phyloP scores from a whole-genome alignment of 768 basidiomycete species.

The Clitopilus hobsonii region DNA sequence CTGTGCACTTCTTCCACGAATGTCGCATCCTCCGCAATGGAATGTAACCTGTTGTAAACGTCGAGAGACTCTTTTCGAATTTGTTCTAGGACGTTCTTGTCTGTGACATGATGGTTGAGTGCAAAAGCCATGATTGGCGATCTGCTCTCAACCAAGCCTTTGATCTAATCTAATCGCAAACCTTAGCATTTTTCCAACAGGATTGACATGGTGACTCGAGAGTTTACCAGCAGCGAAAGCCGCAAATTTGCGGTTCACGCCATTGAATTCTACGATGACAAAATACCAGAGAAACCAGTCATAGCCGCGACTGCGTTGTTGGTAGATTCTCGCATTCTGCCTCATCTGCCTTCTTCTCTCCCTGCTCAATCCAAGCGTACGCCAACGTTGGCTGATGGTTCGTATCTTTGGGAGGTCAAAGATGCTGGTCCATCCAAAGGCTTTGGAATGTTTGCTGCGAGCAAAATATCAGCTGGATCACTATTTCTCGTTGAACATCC shows the following conservation, averaged over 20 bases:
- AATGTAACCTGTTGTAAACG: slow-evolving; percentile 84
- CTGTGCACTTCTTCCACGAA: slow-evolving; percentile 47
- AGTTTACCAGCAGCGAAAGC: not conserved
- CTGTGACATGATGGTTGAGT: not conserved
- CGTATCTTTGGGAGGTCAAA: slow-evolving; percentile 11
- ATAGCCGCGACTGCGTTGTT: slow-evolving; percentile 4
- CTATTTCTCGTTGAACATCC: slow-evolving; percentile 23
- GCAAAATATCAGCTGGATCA: slow-evolving; percentile 15
- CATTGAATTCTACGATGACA: slow-evolving; percentile 7
- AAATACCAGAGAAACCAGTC: not conserved
- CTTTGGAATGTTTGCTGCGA: slow-evolving; percentile 23
- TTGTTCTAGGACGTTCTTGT: slow-evolving; percentile 31
- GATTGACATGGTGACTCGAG: not conserved
- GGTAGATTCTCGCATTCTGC: slow-evolving; percentile 9
- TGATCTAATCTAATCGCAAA: slow-evolving; percentile 11
- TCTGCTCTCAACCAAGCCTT: not conserved
- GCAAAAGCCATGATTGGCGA: not conserved
- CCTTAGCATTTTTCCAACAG: slow-evolving; percentile 4
- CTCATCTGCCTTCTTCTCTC: slow-evolving; percentile 6
- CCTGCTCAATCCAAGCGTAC: slow-evolving; percentile 2
- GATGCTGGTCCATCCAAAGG: slow-evolving; percentile 18
- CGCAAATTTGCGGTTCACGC: slow-evolving; percentile 7
- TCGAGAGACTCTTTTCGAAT: slow-evolving; percentile 70
- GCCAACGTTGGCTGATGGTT: not conserved
- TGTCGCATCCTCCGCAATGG: slow-evolving; percentile 68